Evolutionary conservation across 1,284 basidiomycete genomes (phyloP), one percentile per base, ranked within the genome.

Genomic region (Rhodotorula sp.): DNA sequence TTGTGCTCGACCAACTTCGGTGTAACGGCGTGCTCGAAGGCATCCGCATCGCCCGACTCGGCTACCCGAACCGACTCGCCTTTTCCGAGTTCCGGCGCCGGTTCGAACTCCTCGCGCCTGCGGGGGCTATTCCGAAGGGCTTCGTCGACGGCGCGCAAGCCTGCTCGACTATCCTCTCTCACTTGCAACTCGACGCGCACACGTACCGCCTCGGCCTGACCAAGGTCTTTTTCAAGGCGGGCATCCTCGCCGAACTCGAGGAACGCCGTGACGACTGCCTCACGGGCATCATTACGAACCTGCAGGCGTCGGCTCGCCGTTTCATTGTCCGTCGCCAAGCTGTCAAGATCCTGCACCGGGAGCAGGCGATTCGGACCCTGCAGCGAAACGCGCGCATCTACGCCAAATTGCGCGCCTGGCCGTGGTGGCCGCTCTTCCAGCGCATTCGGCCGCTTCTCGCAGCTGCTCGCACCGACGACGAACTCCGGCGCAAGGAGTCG

Each of bases 21-120:
- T 99, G 96, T 81, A 99, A 99, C 81, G 96, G 96, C 88, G 96
- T 99, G 0, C 86, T 99, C 42, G 96, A 99, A 82, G 96, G 96
- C 58, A 99, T 99, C 78, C 91, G 96, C 67, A 99, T 99, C 75
- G 96, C 96, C 17, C 89, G 96, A 60, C 86, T 97, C 5, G 96
- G 96, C 10, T 99, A 98, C 80, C 96, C 96, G 0, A 99, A 99
- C 81, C 86, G 96, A 49, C 86, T 98, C 1, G 92, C 95, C 3
- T 99, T 99, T 80, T 89, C 93, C 75, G 96, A 99, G 80, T 99
- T 99, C 84, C 88, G 95, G 33, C 93, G 95, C 77, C 90, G 96
- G 15, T 99, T 99, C 79, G 96, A 98, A 80, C 89, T 97, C 22
- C 86, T 99, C 70, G 95, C 94, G 0, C 95, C 94, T 1, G 93